Percentiles rank a stretch among this genome's conserved stretches.
Conservation (phyloP, 306 rosid genomes). For the Abrus pulchellus region DNA sequence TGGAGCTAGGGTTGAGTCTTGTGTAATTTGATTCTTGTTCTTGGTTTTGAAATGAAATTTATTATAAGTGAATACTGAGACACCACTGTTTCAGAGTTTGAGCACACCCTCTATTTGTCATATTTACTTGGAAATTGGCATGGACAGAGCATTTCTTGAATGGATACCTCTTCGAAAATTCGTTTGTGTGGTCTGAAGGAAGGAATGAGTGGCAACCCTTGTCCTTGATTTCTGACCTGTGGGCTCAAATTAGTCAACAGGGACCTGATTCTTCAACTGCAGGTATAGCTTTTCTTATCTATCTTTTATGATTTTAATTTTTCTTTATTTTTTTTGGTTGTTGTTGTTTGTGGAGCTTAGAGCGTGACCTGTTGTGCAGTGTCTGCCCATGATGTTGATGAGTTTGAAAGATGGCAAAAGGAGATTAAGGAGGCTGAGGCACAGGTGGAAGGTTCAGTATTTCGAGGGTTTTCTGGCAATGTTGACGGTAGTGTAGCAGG, state of each 20-base stretch:
- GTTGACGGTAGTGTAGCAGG: constrained; percentile 42
- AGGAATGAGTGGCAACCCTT: constrained; percentile 85
- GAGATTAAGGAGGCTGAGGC: constrained; percentile 79
- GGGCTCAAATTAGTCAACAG: constrained; percentile 55
- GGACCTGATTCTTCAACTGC: constrained; percentile 51
- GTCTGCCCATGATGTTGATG: constrained; percentile 61
- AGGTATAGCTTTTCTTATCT: constrained; percentile 52
- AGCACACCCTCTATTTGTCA: constrained; percentile 54
- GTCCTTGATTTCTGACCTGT: constrained; percentile 71
- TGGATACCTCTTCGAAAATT: constrained; percentile 73
- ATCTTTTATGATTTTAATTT: not conserved
- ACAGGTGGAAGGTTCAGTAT: constrained; percentile 51
- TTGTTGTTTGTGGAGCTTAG: constrained; percentile 37
- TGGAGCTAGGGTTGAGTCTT: constrained; percentile 22
- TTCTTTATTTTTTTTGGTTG: not conserved
- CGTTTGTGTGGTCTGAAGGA: constrained; percentile 92
- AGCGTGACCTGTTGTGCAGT: constrained; percentile 52
- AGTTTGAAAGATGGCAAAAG: constrained; percentile 83
- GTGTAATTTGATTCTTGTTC: constrained; percentile 16
- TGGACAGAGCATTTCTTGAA: constrained; percentile 87
- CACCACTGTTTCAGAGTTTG: constrained; percentile 61
- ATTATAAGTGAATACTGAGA: constrained; percentile 44
- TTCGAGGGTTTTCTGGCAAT: constrained; percentile 44
- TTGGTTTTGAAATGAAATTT: constrained; percentile 51
- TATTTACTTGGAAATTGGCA: constrained; percentile 58